Evolutionary conservation across 2,329 filamentous ascomycete genomes (phyloP), one percentile per base, ranked within the genome.

Genomic region (Phaeosphaeria sp.): DNA sequence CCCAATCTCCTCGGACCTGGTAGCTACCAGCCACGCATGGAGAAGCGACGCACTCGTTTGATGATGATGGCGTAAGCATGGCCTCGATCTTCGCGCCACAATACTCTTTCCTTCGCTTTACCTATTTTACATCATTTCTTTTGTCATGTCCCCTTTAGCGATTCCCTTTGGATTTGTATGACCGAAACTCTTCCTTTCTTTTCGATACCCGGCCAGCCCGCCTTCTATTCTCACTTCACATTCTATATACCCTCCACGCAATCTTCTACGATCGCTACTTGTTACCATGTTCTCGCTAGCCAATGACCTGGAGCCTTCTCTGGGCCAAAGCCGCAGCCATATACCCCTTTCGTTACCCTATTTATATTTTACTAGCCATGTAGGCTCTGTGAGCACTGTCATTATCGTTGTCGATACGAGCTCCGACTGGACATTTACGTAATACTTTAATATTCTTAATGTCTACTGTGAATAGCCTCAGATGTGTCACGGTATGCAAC

Each of bases 21-120:
- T 53, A 68, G 67, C 50, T 68, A 71, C 44, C 71, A 60, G 66
- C 64, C 64, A 22, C 74, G 72, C 45, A 77, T 83, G 66, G 80
- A 83, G 68, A 78, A 81, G 64, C 76, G 82, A 55, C 79, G 77
- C 50, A 84, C 81, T 42, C 77, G 79, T 65, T 70, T 84, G 67
- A 83, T 83, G 80, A 83, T 82, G 80, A 83, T 83, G 78, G 63
- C 60, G 21, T 77, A 61, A 75, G 66, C 57, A 51, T 20, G 3
- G 13, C 44, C 39, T 51, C 22, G 21, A n/a, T 18, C 17, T 22
- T 36, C 30, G 11, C 11, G 22, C 49, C 44, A 8, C 18, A 30
- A 51, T 27, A 48, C 27, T 36, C 36, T 56, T 46, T 49, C n/a
- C 30, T 51, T 49, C 11, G 22, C 45, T 53, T 42, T 51, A 27